Evolutionary conservation across 345 rosid genomes (phyloP).

Genomic region (Corchorus capsularis): DNA sequence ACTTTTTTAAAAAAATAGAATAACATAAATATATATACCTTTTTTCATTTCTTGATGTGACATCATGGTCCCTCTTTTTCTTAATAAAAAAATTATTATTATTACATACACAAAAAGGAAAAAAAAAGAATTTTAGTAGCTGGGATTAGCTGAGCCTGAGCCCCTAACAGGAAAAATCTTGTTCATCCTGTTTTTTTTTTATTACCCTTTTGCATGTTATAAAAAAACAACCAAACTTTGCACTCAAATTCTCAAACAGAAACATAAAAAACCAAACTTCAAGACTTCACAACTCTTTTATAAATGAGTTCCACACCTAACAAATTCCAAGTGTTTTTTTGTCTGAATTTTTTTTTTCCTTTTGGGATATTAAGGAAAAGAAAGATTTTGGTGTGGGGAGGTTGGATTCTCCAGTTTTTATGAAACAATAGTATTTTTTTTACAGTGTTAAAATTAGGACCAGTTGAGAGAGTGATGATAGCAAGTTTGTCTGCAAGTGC

Average conservation of each 20-base stretch:
- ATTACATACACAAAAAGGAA: too few relatives aligned
- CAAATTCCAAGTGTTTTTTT: not conserved
- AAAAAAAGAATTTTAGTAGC: too few relatives aligned
- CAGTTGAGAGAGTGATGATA: slow-evolving; percentile 32
- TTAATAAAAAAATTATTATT: too few relatives aligned
- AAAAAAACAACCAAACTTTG: not conserved
- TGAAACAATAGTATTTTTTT: too few relatives aligned
- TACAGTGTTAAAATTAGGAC: not conserved
- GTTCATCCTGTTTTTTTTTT: not conserved
- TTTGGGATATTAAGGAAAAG: not conserved
- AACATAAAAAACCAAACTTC: not conserved
- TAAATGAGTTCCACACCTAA: not conserved
- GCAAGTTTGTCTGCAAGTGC: slow-evolving; percentile 40
- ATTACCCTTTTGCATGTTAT: slow-evolving; percentile 14
- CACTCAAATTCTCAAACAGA: too few relatives aligned
- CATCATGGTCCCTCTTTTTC: not conserved
- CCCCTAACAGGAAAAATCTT: not conserved
- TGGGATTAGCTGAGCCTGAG: not conserved
- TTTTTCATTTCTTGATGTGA: not conserved
- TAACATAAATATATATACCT: not conserved
- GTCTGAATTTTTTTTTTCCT: not conserved
- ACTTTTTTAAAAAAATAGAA: not conserved
- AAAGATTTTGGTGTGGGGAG: too few relatives aligned
- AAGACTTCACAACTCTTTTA: not conserved
- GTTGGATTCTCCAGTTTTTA: not conserved